Percentiles rank a stretch among this genome's conserved stretches.
Conservation (phyloP, 352 stramenopile genomes). For the Phytopythium delawarense region DNA sequence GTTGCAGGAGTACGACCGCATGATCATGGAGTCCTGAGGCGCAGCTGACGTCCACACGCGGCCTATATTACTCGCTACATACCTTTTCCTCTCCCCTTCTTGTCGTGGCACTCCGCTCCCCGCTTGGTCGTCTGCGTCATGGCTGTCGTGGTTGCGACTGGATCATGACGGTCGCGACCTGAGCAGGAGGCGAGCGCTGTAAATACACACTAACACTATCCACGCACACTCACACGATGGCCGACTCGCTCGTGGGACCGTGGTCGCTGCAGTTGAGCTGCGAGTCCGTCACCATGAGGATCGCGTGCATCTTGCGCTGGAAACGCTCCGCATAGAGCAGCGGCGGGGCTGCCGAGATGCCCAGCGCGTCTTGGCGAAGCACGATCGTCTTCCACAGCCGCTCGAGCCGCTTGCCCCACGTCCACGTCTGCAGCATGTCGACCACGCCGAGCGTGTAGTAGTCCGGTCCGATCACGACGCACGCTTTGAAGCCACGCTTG, state of each 20-base stretch:
- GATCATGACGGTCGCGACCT: not conserved
- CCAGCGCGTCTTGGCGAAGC: slow-evolving; percentile 55
- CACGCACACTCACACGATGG: not conserved
- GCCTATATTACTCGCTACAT: slow-evolving; percentile 8
- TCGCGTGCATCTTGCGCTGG: slow-evolving; percentile 77
- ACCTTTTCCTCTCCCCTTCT: not conserved
- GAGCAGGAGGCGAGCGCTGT: not conserved
- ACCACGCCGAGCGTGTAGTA: slow-evolving; percentile 88
- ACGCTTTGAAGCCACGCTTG: slow-evolving; percentile 68
- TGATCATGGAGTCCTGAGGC: slow-evolving; percentile 47
- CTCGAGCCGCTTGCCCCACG: slow-evolving; percentile 76
- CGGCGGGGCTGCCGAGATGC: slow-evolving; percentile 77
- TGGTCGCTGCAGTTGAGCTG: not conserved
- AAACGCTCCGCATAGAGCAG: slow-evolving; percentile 77
- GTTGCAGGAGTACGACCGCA: slow-evolving; percentile 82
- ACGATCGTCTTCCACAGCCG: slow-evolving; percentile 83
- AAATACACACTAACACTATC: slow-evolving; percentile 1
- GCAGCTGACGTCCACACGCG: not conserved
- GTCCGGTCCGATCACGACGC: slow-evolving; percentile 73
- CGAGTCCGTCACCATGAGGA: slow-evolving; percentile 66
- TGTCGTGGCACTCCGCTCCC: not conserved
- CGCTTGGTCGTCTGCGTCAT: not conserved
- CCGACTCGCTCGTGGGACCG: not conserved
- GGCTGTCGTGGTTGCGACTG: not conserved
- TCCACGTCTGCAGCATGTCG: slow-evolving; percentile 91